Conservation (phyloP, 306 rosid genomes). For the Acacia melanoxylon region DNA sequence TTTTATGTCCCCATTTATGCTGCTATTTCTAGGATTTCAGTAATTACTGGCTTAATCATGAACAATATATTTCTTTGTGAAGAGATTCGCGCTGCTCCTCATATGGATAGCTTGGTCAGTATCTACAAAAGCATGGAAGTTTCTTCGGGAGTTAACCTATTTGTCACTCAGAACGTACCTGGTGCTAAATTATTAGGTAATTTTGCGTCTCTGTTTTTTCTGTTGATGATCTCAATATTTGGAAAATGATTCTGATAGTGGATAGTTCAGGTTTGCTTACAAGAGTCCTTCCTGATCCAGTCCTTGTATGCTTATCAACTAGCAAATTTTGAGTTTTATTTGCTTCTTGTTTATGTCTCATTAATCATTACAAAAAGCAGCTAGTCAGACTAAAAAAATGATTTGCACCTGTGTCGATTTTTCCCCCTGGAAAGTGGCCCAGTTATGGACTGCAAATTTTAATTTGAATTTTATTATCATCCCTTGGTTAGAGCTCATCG, state of each 20-base stretch:
- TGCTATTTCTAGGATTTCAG: background rate
- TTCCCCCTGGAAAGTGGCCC: background rate
- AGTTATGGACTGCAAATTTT: background rate
- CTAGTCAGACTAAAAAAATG: background rate
- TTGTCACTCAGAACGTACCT: slow-evolving; percentile 61
- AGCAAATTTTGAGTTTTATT: background rate
- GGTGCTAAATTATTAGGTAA: slow-evolving; percentile 58
- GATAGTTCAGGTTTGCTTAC: background rate
- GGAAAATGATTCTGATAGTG: background rate
- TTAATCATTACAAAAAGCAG: background rate
- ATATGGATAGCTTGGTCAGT: slow-evolving; percentile 83
- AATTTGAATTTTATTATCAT: background rate
- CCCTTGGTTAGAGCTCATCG: background rate
- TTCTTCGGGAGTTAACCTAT: slow-evolving; percentile 70
- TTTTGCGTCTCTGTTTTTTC: background rate
- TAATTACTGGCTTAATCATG: background rate
- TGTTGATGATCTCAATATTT: background rate
- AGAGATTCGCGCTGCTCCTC: slow-evolving; percentile 94
- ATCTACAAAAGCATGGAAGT: slow-evolving; percentile 90
- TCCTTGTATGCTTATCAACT: background rate
- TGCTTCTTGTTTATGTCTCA: background rate
- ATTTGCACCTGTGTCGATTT: background rate
- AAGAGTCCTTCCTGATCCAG: background rate
- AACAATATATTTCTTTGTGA: background rate
- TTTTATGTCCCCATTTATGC: background rate